Conservation (phyloP, 169 alveolate species). For the Eimeria necatrix region DNA sequence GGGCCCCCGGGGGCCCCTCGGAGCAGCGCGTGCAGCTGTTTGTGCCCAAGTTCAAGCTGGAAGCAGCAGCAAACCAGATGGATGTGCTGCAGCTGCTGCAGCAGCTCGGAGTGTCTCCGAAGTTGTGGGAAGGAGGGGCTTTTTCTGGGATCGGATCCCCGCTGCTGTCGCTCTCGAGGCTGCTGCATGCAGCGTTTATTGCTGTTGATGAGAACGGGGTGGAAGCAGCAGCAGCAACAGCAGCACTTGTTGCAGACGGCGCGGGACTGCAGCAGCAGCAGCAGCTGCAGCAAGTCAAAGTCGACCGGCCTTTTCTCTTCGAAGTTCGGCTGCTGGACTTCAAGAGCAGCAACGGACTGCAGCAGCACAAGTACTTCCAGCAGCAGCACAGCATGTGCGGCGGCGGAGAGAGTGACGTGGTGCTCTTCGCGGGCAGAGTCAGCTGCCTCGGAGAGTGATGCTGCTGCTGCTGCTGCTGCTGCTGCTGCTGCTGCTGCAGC, state of each 20-base stretch:
- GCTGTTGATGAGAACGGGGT: not conserved
- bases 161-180: not conserved
- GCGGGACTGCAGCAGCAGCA: not conserved
- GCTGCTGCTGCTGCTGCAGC: too few relatives aligned
- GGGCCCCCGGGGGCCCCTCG: not conserved
- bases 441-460: too few relatives aligned
- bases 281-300: not conserved
- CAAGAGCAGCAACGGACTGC: too few relatives aligned
- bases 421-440: too few relatives aligned
- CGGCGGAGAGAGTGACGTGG: too few relatives aligned
- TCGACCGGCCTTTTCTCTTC: not conserved
- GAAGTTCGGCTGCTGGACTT: not conserved
- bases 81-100: not conserved
- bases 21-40: not conserved
- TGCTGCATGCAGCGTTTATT: not conserved
- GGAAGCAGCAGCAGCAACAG: slow-evolving; percentile 4
- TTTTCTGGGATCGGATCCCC: not conserved
- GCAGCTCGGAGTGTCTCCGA: not conserved
- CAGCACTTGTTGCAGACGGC: not conserved
- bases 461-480: too few relatives aligned
- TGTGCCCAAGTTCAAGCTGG: not conserved
- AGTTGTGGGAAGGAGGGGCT: not conserved
- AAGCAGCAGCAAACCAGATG: not conserved
- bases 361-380: too few relatives aligned
- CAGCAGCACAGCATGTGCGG: too few relatives aligned